Evolutionary conservation across 2,329 filamentous ascomycete genomes (phyloP).

Genomic region (Stagonosporopsis cucurbitacearum): DNA sequence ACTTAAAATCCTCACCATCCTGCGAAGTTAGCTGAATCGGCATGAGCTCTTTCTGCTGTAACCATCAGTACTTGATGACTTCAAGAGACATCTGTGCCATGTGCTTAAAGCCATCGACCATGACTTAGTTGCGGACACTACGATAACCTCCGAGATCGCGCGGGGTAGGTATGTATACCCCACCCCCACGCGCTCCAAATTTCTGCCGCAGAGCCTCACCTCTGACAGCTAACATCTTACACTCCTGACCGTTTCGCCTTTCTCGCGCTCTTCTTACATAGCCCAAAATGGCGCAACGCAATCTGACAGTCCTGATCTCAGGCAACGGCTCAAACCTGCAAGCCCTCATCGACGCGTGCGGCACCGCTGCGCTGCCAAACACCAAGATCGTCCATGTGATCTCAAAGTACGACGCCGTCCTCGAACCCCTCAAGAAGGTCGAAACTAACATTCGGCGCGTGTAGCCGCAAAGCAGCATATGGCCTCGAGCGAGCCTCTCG

Average conservation of each 20-base stretch:
- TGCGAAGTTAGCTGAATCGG: not conserved
- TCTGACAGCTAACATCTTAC: not conserved
- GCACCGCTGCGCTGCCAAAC: constrained; percentile 56
- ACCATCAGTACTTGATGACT: not conserved
- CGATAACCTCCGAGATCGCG: not conserved
- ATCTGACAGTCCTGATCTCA: constrained; percentile 66
- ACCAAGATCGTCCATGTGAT: constrained; percentile 68
- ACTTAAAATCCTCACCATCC: not conserved
- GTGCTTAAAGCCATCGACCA: not conserved
- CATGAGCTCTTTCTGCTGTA: no score
- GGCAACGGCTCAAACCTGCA: constrained; percentile 79
- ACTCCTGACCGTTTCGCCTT: not conserved
- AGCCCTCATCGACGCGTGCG: constrained; percentile 71
- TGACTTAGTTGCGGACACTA: not conserved
- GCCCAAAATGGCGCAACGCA: constrained; percentile 43
- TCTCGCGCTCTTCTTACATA: not conserved
- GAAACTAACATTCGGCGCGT: not conserved
- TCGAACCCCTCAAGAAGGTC: not conserved
- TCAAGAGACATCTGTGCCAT: not conserved
- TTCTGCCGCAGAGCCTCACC: not conserved
- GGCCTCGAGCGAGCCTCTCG: constrained; percentile 67
- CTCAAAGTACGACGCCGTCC: constrained; percentile 49
- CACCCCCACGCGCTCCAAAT: not conserved
- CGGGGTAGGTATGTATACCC: not conserved
- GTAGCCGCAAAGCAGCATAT: constrained; percentile 62